Evolutionary conservation across 148 eudicot species (phyloP), one percentile per base, ranked within the genome.

Genomic region (Drosera capensis): DNA sequence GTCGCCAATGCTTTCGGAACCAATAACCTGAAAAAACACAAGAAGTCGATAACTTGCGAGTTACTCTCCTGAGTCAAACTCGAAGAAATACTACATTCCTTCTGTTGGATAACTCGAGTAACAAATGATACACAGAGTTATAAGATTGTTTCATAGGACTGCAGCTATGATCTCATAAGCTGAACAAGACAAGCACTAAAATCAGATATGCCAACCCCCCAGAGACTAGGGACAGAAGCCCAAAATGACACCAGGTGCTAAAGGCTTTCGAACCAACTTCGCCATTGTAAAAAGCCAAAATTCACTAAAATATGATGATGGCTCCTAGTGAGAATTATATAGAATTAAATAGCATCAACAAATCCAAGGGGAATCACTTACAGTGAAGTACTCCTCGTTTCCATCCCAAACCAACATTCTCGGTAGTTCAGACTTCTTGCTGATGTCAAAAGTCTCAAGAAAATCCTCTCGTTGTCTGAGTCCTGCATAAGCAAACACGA

Each of bases 331-430:
- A 39, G 8, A n/a, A 8, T 3, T 17, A 17, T 1, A 41, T 17
- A 2, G 45, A 41, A 41, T 2, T 17, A 5, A 17, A 15, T 9
- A 34, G n/a, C 2, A 11, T 34, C 0, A 15, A 11, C n/a, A 23
- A 51, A 25, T 16, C 23, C 6, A 22, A 23, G 29, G 19, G 17
- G 16, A 13, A 39, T 13, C 29, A 70, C 94, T 80, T 71, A 92
- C 99, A 2, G 82, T 65, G 45, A 62, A 76, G 61, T 76, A 92
- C 40, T 76, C 88, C 58, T 90, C 88, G 40, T 90, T 56, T 43
- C 99, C 93, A 64, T 84, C 93, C 99, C 99, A 90, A 25, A 90
- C 78, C 34, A 85, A 68, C 95, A 90, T 90, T 68, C 68, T 85
- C 24, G 99, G 99, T 24, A 90, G 64, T 48, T 65, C 70, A 43